Percentiles rank a stretch among this genome's conserved stretches.
phyloP scores from a whole-genome alignment of 768 basidiomycete species.

The Macrocybe gigantea region DNA sequence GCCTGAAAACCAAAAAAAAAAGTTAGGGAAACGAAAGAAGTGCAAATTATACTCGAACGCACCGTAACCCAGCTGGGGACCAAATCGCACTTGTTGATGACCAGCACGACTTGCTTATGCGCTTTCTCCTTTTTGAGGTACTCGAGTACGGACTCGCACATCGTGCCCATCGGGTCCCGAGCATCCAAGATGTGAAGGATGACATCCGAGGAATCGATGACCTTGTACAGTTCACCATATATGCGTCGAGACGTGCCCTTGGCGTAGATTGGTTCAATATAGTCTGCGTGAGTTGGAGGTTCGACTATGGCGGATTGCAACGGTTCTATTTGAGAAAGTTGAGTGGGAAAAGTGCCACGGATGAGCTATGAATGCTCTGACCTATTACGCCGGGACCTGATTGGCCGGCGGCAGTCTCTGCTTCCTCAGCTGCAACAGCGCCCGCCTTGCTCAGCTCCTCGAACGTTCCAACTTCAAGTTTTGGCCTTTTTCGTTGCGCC shows the following conservation, averaged over 20 bases:
- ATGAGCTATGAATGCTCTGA: constrained; percentile 15
- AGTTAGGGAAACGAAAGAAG: not conserved
- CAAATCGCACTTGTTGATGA: constrained; percentile 97
- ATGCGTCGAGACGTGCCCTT: constrained; percentile 96
- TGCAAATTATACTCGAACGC: constrained; percentile 23
- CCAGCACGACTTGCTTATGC: constrained; percentile 94
- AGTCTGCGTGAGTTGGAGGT: constrained; percentile 66
- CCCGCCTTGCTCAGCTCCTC: constrained; percentile 79
- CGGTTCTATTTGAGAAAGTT: constrained; percentile 29
- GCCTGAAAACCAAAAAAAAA: constrained; percentile 43
- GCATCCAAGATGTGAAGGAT: constrained; percentile 94
- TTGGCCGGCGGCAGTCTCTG: constrained; percentile 35
- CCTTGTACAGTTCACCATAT: constrained; percentile 98
- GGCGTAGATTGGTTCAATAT: constrained; percentile 86
- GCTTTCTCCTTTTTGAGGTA: constrained; percentile 94
- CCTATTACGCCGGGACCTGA: constrained; percentile 40
- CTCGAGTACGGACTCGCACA: constrained; percentile 91
- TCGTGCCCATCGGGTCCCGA: constrained; percentile 90
- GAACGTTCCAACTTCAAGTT: constrained; percentile 83
- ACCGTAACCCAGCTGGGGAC: constrained; percentile 99
- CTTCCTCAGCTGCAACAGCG: constrained; percentile 48
- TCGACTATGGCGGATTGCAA: constrained; percentile 43
- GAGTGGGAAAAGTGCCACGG: not conserved
- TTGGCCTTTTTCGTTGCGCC: constrained; percentile 87
- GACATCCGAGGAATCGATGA: constrained; percentile 97